Base-by-base conservation (phyloP, 2,329 filamentous ascomycete species). In the Bertia moriformis region DNA sequence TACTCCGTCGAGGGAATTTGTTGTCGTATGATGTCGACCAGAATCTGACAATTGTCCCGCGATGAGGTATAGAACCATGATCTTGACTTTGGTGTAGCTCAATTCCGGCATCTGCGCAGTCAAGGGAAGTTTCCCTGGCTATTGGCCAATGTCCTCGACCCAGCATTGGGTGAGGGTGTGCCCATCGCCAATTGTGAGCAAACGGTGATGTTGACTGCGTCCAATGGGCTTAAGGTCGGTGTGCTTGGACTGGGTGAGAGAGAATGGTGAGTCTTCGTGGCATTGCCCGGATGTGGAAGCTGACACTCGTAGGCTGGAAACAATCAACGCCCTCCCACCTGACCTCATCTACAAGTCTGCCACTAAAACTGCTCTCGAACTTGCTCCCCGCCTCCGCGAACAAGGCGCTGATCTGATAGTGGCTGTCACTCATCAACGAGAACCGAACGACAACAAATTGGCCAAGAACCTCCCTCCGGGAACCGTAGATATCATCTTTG, bases 41-140 rank as follows among this genome's bases (percentile, higher is more conserved):
- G 29, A n/a, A 41, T 14, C 20, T 7, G 13, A 13, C 18, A n/a
- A n/a, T n/a, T n/a, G n/a, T 15, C 39, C 44, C n/a, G 42, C 19
- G 17, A 19, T 45, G 38, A 42, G 30, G 12, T 32, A 18, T 44
- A 86, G 71, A 94, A 94, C 54, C 87, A 94, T 56, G 88, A 94
- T 53, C 74, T 94, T 40, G 88, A 94, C 61, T 94, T 94, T 58
- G 88, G 87, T 12, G 81, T 93, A 30, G 68, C 71, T 40, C 86
- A 93, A 54, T 88, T 88, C 54, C 67, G 74, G 41, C 68, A 86
- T 50, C 65, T 94, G 38, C 68, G 78, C 3, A 65, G 66, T 22
- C 78, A 85, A 53, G 93, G 86, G 61, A 71, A 69, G 17, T 94
- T 94, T 48, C 87, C 87, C 3, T 94, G 88, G 87, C 71, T 94